Conservation (phyloP, 2,329 filamentous ascomycete species). For the Aspergillus pseudotamarii region DNA sequence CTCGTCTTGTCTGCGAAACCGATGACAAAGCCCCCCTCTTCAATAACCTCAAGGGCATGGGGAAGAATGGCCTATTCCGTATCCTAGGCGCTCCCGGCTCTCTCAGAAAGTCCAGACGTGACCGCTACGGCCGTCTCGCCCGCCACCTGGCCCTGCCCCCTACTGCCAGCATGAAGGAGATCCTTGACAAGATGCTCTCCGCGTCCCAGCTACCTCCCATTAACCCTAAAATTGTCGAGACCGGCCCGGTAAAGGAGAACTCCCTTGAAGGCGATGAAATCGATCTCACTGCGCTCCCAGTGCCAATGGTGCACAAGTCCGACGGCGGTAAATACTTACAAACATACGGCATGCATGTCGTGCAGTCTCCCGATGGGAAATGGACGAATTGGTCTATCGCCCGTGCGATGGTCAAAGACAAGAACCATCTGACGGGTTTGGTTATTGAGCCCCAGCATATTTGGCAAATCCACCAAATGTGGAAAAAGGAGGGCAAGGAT, state of each 20-base stretch:
- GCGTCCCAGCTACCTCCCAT: conserved; percentile 39
- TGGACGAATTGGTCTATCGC: conserved; percentile 50
- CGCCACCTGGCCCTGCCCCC: conserved; percentile 46
- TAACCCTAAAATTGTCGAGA: conserved; percentile 34
- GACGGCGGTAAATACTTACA: conserved; percentile 57
- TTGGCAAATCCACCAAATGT: conserved; percentile 50
- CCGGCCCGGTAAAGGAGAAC: conserved; percentile 50
- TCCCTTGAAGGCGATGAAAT: conserved; percentile 42
- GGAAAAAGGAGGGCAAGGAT: conserved; percentile 50
- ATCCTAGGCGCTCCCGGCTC: conserved; percentile 51
- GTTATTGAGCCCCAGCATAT: conserved; percentile 53
- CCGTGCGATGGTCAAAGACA: conserved; percentile 52
- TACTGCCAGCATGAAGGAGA: conserved; percentile 40
- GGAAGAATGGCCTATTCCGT: conserved; percentile 49
- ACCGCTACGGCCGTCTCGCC: conserved; percentile 48
- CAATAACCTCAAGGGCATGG: conserved; percentile 53
- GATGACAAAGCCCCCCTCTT: conserved; percentile 55
- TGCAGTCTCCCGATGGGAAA: conserved; percentile 48
- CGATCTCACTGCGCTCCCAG: conserved; percentile 48
- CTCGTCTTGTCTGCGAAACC: conserved; percentile 49
- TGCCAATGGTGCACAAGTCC: conserved; percentile 46
- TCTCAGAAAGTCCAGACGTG: conserved; percentile 34
- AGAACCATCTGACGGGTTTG: conserved; percentile 44
- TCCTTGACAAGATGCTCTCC: conserved; percentile 47
- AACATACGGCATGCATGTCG: conserved; percentile 54